Evolutionary conservation across 2,329 filamentous ascomycete genomes (phyloP).

Genomic region (Pyrenophora graminea): DNA sequence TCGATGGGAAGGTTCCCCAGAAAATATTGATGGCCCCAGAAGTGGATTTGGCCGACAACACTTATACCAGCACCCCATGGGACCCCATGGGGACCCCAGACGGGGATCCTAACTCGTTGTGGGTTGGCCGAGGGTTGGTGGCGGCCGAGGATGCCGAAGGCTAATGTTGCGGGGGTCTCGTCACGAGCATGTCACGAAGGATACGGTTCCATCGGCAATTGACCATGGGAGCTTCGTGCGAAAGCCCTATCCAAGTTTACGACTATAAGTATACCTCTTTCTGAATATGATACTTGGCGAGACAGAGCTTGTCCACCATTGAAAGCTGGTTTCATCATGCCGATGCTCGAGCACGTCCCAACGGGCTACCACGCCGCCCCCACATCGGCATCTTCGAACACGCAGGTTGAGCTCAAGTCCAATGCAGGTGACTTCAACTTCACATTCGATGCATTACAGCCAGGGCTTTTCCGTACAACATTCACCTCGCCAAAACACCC

Average conservation of each 20-base stretch:
- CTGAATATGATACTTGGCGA: neutral
- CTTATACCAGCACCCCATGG: conserved; percentile 31
- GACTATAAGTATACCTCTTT: conserved; percentile 8
- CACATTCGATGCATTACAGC: conserved; percentile 64
- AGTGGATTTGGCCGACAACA: conserved; percentile 13
- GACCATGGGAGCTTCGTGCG: conserved; percentile 1
- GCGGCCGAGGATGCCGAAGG: conserved; percentile 20
- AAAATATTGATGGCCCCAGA: neutral
- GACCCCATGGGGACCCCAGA: conserved; percentile 38
- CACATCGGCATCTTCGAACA: conserved; percentile 21
- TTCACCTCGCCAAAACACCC: conserved; percentile 67
- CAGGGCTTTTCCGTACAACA: conserved; percentile 69
- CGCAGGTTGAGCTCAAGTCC: conserved; percentile 51
- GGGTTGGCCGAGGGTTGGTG: neutral
- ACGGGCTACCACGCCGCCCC: conserved; percentile 37
- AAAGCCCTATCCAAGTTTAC: neutral
- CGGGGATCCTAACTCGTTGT: conserved; percentile 13
- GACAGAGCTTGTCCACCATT: neutral
- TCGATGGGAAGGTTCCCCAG: neutral
- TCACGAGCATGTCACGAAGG: neutral
- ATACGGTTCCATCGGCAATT: neutral
- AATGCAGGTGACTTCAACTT: conserved; percentile 57
- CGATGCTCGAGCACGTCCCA: conserved; percentile 54
- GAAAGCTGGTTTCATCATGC: conserved; percentile 45
- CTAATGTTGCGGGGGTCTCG: conserved; percentile 1